phyloP scores from a whole-genome alignment of 2,329 filamentous ascomycete species.

The Orbilia ellipsospora region DNA sequence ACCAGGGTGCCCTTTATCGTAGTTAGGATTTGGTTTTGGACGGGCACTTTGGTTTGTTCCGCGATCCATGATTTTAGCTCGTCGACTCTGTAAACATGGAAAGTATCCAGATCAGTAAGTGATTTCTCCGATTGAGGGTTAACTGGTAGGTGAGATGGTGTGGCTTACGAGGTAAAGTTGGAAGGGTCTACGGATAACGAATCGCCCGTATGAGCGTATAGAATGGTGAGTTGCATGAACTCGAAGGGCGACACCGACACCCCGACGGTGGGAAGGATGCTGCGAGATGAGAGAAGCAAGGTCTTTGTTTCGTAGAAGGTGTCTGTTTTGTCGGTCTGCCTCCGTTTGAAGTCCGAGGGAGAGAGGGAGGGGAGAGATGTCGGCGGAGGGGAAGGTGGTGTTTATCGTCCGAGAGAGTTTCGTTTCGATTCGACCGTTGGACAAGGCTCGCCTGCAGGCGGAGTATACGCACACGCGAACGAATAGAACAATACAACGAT shows the following conservation, averaged over 20 bases:
- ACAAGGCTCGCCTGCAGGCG: not conserved
- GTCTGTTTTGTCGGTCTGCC: not conserved
- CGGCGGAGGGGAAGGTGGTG: not conserved
- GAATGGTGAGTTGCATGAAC: constrained; percentile 58
- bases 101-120: not conserved
- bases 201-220: constrained; percentile 58
- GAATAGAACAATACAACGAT: not conserved
- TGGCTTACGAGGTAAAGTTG: constrained; percentile 57
- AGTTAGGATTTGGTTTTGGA: constrained; percentile 85
- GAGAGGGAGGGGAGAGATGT: no score
- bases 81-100: constrained; percentile 72
- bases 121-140: not conserved
- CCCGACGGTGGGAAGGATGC: not conserved
- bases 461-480: not conserved
- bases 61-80: constrained; percentile 85
- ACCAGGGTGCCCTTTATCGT: constrained; percentile 85
- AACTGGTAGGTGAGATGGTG: not conserved
- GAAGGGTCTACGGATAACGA: constrained; percentile 57
- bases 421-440: no score
- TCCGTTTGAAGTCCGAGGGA: not conserved
- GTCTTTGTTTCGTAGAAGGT: not conserved
- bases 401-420: constrained; percentile 22
- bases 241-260: not conserved
- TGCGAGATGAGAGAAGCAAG: constrained; percentile 1
- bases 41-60: constrained; percentile 76